Base-by-base conservation (phyloP, 306 rosid genomes). In the Trifolium dubium region DNA sequence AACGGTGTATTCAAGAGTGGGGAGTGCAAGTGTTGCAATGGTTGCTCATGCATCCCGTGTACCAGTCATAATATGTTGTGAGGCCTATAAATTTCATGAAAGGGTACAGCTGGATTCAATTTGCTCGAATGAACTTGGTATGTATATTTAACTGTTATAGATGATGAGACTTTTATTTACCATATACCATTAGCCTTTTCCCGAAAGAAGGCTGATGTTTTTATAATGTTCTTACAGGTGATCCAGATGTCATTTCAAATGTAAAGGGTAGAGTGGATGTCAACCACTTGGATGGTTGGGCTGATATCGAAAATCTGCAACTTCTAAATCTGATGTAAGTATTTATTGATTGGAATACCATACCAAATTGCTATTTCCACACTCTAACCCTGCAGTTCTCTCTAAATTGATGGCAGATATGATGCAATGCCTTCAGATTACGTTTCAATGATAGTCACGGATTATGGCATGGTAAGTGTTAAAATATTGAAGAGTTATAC, bases 351-450 rank as follows among this genome's bases (percentile, higher is more conserved):
- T 67, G 19, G 17, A 70, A 51, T 50, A 23, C 54, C 34, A 30
- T 31, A 0, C 64, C 28, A 58, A 32, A 69, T 77, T 80, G 83
- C 58, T 65, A 41, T 75, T 60, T 76, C 17, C 64, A 54, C 43
- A 81, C 12, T 46, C 87, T 83, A 77, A 86, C 81, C 73, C 54
- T 29, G 49, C 60, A 43, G 18, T 61, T 72, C 51, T 75, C 71
- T 76, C 50, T 81, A 34, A 40, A 79, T 76, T 79, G 64, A 75
- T 86, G 55, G 68, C 90, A 86, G 90, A 30, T 86, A 86, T 76
- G 90, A 86, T 62, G 90, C 90, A 71, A 86, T 85, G 10, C 87
- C 87, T 84, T 84, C 87, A n/a, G 87, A 84, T 73, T 84, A 84
- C 59, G 85, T 84, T 64, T 80, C 87, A 12, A 80, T 84, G 87